Evolutionary conservation across 257 asterid species (phyloP), one percentile per base, ranked within the genome.

Genomic region (Gentiana straminea): DNA sequence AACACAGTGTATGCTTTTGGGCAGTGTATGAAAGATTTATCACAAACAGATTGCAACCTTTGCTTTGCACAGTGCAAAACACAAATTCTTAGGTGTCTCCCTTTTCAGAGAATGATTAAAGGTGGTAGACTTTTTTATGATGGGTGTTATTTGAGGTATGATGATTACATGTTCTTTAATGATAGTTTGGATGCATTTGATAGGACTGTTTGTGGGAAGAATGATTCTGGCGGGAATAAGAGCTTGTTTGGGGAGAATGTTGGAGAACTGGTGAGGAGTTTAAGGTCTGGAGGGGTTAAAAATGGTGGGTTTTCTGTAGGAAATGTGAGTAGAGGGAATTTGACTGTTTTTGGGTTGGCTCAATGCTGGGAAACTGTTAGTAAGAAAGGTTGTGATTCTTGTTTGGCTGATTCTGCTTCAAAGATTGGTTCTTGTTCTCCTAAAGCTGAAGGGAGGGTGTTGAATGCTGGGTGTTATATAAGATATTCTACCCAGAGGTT

Each of bases 331-430:
- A 58, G 36, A 54, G 86, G 81, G 73, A 81, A 75, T 61, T 64
- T 76, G 74, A 74, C 77, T 0, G 92, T 85, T 63, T 82, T 74
- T 44, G 94, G 92, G 3, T 55, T 85, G 79, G 86, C 86, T 63
- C 94, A 85, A 65, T 85, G 92, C 68, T 85, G 94, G 94, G 81
- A 80, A 68, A 53, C 68, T 56, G 82, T 85, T 61, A 78, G 65
- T 44, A 72, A 77, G 64, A 65, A 67, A 48, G 79, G 47, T 43
- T 82, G 94, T 71, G 58, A 47, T 47, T 44, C n/a, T 4, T 85
- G 92, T 66, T 73, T 85, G 76, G 65, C 61, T 13, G 70, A 67
- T n/a, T 76, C 86, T 1, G 75, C 57, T 48, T 47, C 59, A 1
- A 73, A 77, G 12, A 64, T 80, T 64, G 67, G 55, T 41, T 71